Conservation (phyloP, 257 asterid species). For the Solanum ossicruentum region DNA sequence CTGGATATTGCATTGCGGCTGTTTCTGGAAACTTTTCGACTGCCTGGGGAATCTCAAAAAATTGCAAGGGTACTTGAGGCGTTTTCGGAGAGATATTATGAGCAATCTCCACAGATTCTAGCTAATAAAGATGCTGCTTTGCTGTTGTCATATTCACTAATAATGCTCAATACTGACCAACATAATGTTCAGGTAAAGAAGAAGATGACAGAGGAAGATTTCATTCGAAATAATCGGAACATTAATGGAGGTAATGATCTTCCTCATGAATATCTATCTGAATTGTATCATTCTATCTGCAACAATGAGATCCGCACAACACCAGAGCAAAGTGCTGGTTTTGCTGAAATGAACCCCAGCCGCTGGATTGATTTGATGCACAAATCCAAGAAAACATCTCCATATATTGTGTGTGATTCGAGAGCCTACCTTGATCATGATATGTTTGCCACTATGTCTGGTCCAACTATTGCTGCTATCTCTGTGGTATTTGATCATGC, state of each 20-base stretch:
- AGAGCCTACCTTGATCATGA: constrained; percentile 86
- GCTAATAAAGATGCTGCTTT: constrained; percentile 94
- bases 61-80: constrained; percentile 96
- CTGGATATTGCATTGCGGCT: constrained; percentile 82
- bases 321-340: constrained; percentile 88
- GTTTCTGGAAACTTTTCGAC: constrained; percentile 80
- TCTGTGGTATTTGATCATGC: constrained; percentile 93
- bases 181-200: constrained; percentile 90
- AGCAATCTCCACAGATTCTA: constrained; percentile 76
- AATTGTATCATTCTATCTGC: constrained; percentile 77
- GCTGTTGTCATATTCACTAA: constrained; percentile 76
- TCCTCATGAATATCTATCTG: constrained; percentile 80
- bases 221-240: constrained; percentile 77
- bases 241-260: constrained; percentile 88
- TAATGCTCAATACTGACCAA: constrained; percentile 91
- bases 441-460: constrained; percentile 96
- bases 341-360: constrained; percentile 88
- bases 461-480: constrained; percentile 95
- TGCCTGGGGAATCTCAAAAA: constrained; percentile 98
- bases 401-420: constrained; percentile 66
- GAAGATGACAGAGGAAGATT: constrained; percentile 96
- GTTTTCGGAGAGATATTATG: constrained; percentile 89
- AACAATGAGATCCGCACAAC: constrained; percentile 93
- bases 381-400: constrained; percentile 67
- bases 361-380: constrained; percentile 94